Evolutionary conservation across 2,329 filamentous ascomycete genomes (phyloP), one percentile per base, ranked within the genome.

Genomic region (Teratosphaeria zuluensis): DNA sequence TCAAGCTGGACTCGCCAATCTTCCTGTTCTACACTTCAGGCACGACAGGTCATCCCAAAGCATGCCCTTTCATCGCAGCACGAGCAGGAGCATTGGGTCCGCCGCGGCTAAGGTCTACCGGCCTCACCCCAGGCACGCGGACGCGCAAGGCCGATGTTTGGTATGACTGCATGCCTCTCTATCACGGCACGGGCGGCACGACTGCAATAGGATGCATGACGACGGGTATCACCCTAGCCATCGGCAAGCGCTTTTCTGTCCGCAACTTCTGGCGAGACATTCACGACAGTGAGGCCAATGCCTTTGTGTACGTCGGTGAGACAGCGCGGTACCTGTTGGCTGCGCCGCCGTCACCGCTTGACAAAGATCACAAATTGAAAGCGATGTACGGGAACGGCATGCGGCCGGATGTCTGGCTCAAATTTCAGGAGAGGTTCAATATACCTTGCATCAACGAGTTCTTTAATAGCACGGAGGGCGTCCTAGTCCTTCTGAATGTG

Each of bases 281-380:
- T 21, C 81, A 84, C 53, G 85, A 85, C 59, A 85, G 84, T 0
- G 74, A 80, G 14, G 83, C 88, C 0, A 90, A 87, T 0, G 81
- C 83, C 66, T 88, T 91, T 64, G 83, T 88, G 19, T 92, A 92
- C 67, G 88, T 92, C 2, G 88, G 88, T 65, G 88, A 92, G 70
- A 89, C 86, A 0, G 82, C 88, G 6, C 81, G 88, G 0, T 92
- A 91, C 64, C 78, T 92, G 0, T 79, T 91, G 12, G 84, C 87
- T 0, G 81, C 82, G 1, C 86, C 87, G 1, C 81, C 82, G 0
- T 82, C 80, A n/a, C 77, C 82, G 0, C 77, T 83, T 6, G 85
- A 88, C 70, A 78, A 74, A 61, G 74, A 80, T 14, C 85, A 88
- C 72, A 75, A 74, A 3, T 77, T 87, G 11, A 78, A 78, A 60